Evolutionary conservation across 345 rosid genomes (phyloP).

Genomic region (Rhodomyrtus tomentosa): DNA sequence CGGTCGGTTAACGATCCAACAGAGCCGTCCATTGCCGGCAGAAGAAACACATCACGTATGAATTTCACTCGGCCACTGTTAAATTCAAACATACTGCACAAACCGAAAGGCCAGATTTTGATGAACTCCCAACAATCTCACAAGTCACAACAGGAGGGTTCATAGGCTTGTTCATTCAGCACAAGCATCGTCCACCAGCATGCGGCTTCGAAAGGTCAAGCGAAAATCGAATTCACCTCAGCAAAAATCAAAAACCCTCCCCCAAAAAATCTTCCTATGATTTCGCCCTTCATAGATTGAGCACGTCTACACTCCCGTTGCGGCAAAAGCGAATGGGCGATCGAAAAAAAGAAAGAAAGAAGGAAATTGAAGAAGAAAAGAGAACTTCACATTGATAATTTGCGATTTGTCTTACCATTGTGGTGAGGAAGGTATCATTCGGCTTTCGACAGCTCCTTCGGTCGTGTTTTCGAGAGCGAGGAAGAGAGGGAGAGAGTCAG

Average conservation of each 20-base stretch:
- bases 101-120: neutral
- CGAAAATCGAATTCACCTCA: neutral
- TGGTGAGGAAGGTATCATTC: neutral
- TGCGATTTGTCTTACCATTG: neutral
- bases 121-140: neutral
- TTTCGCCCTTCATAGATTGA: neutral
- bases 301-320: neutral
- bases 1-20: neutral
- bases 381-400: neutral
- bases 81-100: neutral
- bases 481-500: neutral
- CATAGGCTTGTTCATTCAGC: neutral
- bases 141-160: neutral
- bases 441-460: neutral
- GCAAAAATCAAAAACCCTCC: neutral
- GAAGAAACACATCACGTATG: neutral
- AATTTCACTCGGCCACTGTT: neutral
- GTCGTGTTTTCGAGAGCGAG: neutral
- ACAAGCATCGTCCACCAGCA: neutral
- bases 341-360: neutral
- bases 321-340: neutral
- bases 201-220: neutral
- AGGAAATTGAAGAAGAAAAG: too few relatives aligned
- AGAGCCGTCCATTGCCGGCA: neutral
- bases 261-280: neutral